Base-by-base conservation (phyloP, 2,329 filamentous ascomycete genomes). In the Fusarium lateritium region DNA sequence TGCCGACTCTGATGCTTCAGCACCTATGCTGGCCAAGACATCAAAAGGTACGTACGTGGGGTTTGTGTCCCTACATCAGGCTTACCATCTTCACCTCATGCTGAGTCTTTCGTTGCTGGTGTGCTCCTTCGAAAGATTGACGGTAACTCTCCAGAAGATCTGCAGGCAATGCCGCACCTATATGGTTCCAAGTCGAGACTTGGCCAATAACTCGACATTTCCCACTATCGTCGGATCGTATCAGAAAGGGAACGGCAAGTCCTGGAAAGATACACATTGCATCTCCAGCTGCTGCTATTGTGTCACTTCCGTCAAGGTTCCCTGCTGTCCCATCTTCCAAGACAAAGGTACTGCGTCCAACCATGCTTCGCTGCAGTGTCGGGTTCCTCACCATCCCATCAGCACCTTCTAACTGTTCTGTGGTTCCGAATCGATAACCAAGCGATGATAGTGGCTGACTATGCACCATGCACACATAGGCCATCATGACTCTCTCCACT, bases 391-490 rank as follows among this genome's bases (percentile, higher is more conserved):
- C 33, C 49, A 65, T 47, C 1, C 65, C 45, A 14, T 43, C 36
- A 0, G 50, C 65, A 0, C 65, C 65, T 5, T 50, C 2, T 3
- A 68, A 7, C 6, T 68, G 65, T 0, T 38, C 21, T 0, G 4
- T 1, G 0, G 28, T 34, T 2, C 46, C 54, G 14, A 60, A 55
- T 19, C 28, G 10, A 0, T 19, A 24, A 0, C 54, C 36, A 0
- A 68, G 38, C 1, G 39, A 36, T 4, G 49, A 24, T 0, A 61
- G 26, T 0, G 65, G 54, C 4, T 68, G 50, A 0, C 5, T 4
- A 0, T 69, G 45, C 0, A 65, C 28, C 54, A 68, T 68, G 5
- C 54, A 69, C 4, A 38, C 42, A 21, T 68, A 69, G 0, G n/a
- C 59, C 6, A 69, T 51, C 33, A 68, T 33, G 2, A 69, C 40